Conservation (phyloP, 257 asterid genomes). For the Ehretia macrophylla region DNA sequence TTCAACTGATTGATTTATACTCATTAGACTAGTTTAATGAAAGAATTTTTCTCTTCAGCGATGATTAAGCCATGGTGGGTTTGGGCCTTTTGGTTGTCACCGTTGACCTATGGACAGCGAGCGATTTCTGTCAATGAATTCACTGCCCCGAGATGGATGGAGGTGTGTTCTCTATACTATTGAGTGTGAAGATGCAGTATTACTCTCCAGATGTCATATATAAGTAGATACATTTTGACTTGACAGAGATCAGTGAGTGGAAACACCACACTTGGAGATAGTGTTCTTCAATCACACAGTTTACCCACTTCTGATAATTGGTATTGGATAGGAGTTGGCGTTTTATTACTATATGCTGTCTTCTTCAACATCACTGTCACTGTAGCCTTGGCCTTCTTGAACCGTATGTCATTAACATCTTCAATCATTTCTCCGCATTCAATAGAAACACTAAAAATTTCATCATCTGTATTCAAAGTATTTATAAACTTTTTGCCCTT, state of each 20-base stretch:
- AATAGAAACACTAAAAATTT: no score
- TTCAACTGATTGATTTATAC: neutral
- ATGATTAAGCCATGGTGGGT: slow-evolving; percentile 94
- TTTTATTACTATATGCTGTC: slow-evolving; percentile 51
- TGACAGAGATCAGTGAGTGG: slow-evolving; percentile 45
- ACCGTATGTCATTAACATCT: slow-evolving; percentile 48
- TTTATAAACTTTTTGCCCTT: slow-evolving; percentile 14
- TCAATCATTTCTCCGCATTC: neutral
- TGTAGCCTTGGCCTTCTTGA: slow-evolving; percentile 54
- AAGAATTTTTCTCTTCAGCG: slow-evolving; percentile 33
- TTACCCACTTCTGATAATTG: slow-evolving; percentile 50
- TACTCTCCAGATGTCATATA: neutral
- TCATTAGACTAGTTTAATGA: neutral
- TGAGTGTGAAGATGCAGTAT: neutral
- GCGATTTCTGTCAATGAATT: slow-evolving; percentile 83
- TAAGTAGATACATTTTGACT: slow-evolving; percentile 10
- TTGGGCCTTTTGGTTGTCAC: slow-evolving; percentile 93
- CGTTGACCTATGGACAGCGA: slow-evolving; percentile 75
- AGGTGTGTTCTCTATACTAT: slow-evolving; percentile 37
- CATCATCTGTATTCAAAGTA: neutral
- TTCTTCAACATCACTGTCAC: slow-evolving; percentile 62
- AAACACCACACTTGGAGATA: slow-evolving; percentile 47
- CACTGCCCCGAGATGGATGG: slow-evolving; percentile 72
- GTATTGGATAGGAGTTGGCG: slow-evolving; percentile 88
- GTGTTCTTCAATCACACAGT: slow-evolving; percentile 54